Evolutionary conservation across 2,329 filamentous ascomycete genomes (phyloP), one percentile per base, ranked within the genome.

Genomic region (Coniochaeta prunicola): DNA sequence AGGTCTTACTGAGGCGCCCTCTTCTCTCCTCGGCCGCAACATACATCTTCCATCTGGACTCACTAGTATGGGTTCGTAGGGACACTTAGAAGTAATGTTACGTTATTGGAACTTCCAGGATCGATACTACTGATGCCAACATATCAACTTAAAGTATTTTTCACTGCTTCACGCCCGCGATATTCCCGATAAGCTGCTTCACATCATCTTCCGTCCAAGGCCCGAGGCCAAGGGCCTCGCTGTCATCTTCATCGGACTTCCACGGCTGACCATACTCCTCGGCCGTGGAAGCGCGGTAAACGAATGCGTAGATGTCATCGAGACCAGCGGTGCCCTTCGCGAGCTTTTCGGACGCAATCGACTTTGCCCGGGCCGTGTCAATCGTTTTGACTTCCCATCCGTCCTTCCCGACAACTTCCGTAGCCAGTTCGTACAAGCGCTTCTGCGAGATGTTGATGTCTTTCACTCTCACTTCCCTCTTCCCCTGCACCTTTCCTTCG

Each of bases 171-270:
- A 42, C 3, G 5, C 19, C n/a, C 19, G 17, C 40, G 21, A 42
- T 7, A 3, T 42, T n/a, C 4, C 34, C 10, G 34, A 36, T 36
- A 9, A 36, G 34, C 7, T 36, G 4, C 34, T 15, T 36, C 7
- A 36, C 34, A 42, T 42, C 40, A 19, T 42, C 40, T 21, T 42
- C 34, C 4, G 7, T 60, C 57, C 57, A 60, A n/a, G 34, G 24
- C 53, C 12, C 48, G 2, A 60, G 33, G 13, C 59, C 59, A 5
- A 60, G 4, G 4, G 8, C 21, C 53, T 57, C 53, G 31, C 59
- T 60, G 38, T 60, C 59, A 57, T 60, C 59, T 57, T 60, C 59
- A 2, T 57, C 59, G 9, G 30, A 15, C 17, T 26, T 31, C 59
- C 59, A 60, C 40, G 38, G 24, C 28, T 54, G 42, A 13, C 59